phyloP scores from a whole-genome alignment of 2,329 filamentous ascomycete species.

The Cladosporium halotolerans region DNA sequence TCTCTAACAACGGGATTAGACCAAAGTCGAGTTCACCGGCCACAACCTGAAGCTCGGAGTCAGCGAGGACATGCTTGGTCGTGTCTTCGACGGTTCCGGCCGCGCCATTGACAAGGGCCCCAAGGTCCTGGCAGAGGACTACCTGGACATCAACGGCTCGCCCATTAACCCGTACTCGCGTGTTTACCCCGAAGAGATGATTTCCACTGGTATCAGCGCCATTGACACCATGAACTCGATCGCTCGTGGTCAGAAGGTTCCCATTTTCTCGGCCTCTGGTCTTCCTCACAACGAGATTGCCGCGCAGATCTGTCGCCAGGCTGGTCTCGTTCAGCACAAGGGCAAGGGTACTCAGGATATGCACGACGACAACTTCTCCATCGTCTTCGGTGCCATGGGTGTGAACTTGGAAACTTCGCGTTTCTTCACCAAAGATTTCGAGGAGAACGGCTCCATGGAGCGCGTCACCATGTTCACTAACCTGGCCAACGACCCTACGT shows the following conservation, averaged over 20 bases:
- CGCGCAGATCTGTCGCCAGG: slow-evolving; percentile 96
- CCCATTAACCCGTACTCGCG: slow-evolving; percentile 98
- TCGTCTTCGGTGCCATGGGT: slow-evolving; percentile 99
- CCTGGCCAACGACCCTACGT: slow-evolving; percentile 98
- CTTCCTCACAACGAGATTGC: slow-evolving; percentile 99
- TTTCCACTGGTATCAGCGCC: slow-evolving; percentile 96
- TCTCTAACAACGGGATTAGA: slow-evolving; percentile 46
- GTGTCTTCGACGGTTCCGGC: slow-evolving; percentile 97
- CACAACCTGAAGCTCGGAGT: slow-evolving; percentile 97
- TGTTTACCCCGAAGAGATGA: slow-evolving; percentile 99
- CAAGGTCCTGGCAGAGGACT: slow-evolving; percentile 96
- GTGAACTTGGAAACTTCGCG: slow-evolving; percentile 98
- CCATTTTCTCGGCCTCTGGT: slow-evolving; percentile 97
- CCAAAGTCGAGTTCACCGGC: slow-evolving; percentile 94
- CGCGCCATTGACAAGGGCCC: slow-evolving; percentile 98
- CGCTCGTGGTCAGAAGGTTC: slow-evolving; percentile 98
- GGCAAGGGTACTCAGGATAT: slow-evolving; percentile 95
- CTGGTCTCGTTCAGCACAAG: slow-evolving; percentile 76
- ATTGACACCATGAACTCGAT: slow-evolving; percentile 94
- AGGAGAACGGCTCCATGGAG: slow-evolving; percentile 98
- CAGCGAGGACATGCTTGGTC: slow-evolving; percentile 98
- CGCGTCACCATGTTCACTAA: slow-evolving; percentile 96
- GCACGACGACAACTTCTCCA: slow-evolving; percentile 99
- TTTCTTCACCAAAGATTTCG: slow-evolving; percentile 98
- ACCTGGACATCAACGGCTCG: slow-evolving; percentile 96